Percentiles rank a stretch among this genome's conserved stretches.
phyloP scores from a whole-genome alignment of 805 yeast genomes.

The Hagleromyces aurorensis region DNA sequence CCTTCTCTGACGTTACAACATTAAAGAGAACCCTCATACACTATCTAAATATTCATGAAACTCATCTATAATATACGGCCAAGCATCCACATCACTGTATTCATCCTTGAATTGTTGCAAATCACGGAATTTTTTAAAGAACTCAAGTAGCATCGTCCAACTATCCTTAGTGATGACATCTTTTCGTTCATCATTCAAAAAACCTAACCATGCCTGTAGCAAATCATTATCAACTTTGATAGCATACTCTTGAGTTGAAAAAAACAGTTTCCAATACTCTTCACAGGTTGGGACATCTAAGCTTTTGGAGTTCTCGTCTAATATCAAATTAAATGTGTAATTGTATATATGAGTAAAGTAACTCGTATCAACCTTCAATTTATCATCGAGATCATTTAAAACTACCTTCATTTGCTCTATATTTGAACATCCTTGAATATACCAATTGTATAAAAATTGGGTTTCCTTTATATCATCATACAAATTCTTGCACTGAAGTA shows the following conservation, averaged over 20 bases:
- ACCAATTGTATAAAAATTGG: slow-evolving; percentile 21
- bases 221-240: slow-evolving; percentile 23
- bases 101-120: slow-evolving; percentile 43
- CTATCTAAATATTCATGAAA: slow-evolving; percentile 61
- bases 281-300: slow-evolving; percentile 53
- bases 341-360: slow-evolving; percentile 55
- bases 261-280: slow-evolving; percentile 70
- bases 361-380: slow-evolving; percentile 31
- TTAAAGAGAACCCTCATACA: no score
- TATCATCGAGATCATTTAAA: slow-evolving; percentile 28
- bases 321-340: slow-evolving; percentile 59
- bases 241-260: slow-evolving; percentile 27
- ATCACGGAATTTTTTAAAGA: slow-evolving; percentile 42
- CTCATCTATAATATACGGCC: slow-evolving; percentile 88
- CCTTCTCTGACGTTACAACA: no score
- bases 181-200: slow-evolving; percentile 38
- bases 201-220: slow-evolving; percentile 52
- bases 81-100: slow-evolving; percentile 77
- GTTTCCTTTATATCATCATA: slow-evolving; percentile 16
- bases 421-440: slow-evolving; percentile 25
- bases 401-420: slow-evolving; percentile 41
- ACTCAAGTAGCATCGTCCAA: slow-evolving; percentile 78
- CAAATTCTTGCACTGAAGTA: slow-evolving; percentile 38
- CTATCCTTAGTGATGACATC: slow-evolving; percentile 58
- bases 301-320: slow-evolving; percentile 52